Percentiles rank a stretch among this genome's conserved stretches.
These are phyloP conservation scores for Neonectria punicea DNA, from an alignment of 2,329 filamentous ascomycete genomes.

Conservation along the genomic window DNA sequence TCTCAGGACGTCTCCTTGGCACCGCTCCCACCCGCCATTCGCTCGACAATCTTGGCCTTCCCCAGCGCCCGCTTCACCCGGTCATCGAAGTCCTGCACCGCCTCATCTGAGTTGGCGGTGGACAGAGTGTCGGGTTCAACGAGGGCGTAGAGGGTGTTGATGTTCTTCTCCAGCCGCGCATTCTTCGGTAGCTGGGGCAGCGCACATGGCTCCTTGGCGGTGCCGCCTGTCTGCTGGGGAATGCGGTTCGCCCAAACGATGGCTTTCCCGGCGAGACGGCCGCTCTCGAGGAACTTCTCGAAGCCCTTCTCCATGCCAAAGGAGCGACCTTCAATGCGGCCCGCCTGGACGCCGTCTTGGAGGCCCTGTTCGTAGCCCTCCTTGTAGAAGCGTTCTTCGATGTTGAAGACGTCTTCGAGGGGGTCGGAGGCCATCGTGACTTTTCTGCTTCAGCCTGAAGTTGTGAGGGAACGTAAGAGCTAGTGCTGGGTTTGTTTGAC, in stretches of 20 bases:
- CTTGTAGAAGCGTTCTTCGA: slow-evolving; percentile 79
- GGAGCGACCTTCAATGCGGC: slow-evolving; percentile 86
- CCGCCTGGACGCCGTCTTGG: slow-evolving; percentile 79
- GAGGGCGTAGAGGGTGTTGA: slow-evolving; percentile 78
- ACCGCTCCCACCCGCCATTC: slow-evolving; percentile 59
- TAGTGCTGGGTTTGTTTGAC: neutral
- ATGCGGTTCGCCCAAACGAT: slow-evolving; percentile 86
- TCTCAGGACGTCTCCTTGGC: slow-evolving; percentile 31
- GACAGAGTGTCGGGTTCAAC: slow-evolving; percentile 82
- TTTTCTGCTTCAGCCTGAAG: slow-evolving; percentile 25
- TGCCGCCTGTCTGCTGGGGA: slow-evolving; percentile 38
- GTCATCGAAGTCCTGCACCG: slow-evolving; percentile 92
- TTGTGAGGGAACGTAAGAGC: neutral
- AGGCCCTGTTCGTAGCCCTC: slow-evolving; percentile 83
- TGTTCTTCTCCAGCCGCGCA: slow-evolving; percentile 78
- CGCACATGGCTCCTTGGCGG: slow-evolving; percentile 20
- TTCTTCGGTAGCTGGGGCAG: slow-evolving; percentile 64
- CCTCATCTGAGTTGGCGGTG: slow-evolving; percentile 86
- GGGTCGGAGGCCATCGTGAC: slow-evolving; percentile 55
- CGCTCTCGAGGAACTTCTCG: slow-evolving; percentile 88
- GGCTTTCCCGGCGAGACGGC: slow-evolving; percentile 80
- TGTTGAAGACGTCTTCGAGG: slow-evolving; percentile 67
- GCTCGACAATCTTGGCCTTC: slow-evolving; percentile 87
- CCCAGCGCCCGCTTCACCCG: slow-evolving; percentile 83
- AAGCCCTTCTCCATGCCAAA: slow-evolving; percentile 94